Base-by-base conservation (phyloP, 2,329 filamentous ascomycete species). In the Scedosporium dehoogii region DNA sequence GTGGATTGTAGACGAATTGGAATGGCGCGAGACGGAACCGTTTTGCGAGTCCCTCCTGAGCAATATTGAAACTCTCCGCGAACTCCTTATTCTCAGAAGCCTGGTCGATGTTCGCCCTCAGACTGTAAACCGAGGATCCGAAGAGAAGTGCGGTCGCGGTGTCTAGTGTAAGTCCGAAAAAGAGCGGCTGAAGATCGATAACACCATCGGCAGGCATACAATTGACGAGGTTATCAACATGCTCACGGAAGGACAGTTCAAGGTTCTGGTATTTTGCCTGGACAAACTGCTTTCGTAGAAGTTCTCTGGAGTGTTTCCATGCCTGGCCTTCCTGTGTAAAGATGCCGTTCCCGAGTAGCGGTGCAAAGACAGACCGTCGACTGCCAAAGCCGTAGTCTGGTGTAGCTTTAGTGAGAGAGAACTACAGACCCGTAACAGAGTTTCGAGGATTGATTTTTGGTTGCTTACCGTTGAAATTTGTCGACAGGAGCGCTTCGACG, bases 121-220 rank as follows among this genome's bases (percentile, higher is more conserved):
- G 72, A n/a, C 72, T 73, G 66, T 75, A 70, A 14, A 73, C 71
- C 5, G 80, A 82, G 67, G 85, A 77, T 6, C 87, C 86, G 63
- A 88, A 87, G 16, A 90, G 75, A 66, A 89, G 85, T 48, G 79
- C 75, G 14, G 79, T 80, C 0, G 78, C 73, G 0, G 76, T 75
- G 63, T 82, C 79, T 16, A 82, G 71, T 1, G 80, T 80, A 44
- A 80, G 71, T 46, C 74, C 73, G 71, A 81, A 81, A 67, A 82
- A 77, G 9, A 81, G 69, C 0, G 74, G 74, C 65, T 76, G 75
- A 3, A 82, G 69, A 65, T 82, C 78, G 4, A 80, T 70, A 1
- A 66, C 65, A 59, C 69, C 66, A 48, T 66, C 63, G 2, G 60
- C 27, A 16, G 55, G 55, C 4, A 58, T 16, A 18, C 23, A n/a